Evolutionary conservation across 2,329 filamentous ascomycete genomes (phyloP), one percentile per base, ranked within the genome.

Genomic region (Sarocladium kiliense): DNA sequence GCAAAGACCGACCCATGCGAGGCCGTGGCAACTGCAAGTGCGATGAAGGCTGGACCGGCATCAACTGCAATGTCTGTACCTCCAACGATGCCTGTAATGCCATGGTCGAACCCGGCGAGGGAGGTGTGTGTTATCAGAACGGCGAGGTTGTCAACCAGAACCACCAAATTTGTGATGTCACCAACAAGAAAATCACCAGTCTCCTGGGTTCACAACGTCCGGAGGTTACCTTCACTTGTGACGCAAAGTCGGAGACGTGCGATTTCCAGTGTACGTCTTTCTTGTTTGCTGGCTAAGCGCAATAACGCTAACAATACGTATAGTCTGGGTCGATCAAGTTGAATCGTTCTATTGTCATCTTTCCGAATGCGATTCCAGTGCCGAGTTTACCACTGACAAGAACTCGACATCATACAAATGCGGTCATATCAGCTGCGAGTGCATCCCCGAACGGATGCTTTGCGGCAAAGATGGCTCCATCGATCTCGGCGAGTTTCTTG

Each of bases 311-410:
- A 62, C 54, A 14, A 25, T 7, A 6, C 30, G 21, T 32, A 10
- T 62, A 92, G 88, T 99, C 74, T 99, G 94, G 93, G 91, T 99
- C 49, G 92, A 95, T 63, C 83, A 93, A 62, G 79, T 82, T 59
- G 94, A 99, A 73, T 97, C 94, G 1, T 99, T 99, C 77, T 99
- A 96, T 72, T 99, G 95, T 74, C 86, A 88, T 59, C 77, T 99
- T 57, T 84, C 90, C 64, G 87, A 86, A 16, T 99, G 94, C 74
- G 73, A 82, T 16, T 94, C 89, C 64, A 80, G 73, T 53, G 84
- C 87, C 67, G 80, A 88, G 56, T 86, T 86, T 57, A 80, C 83
- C 55, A 80, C 86, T 32, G 75, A 81, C 54, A 81, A 83, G 63
- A 99, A 99, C 72, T 85, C 81, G 55, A 97, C 93, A 2, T 81